These are phyloP conservation scores for Monosporascus ibericus DNA, from an alignment of 2,329 filamentous ascomycete species.

Conservation along the genomic window DNA sequence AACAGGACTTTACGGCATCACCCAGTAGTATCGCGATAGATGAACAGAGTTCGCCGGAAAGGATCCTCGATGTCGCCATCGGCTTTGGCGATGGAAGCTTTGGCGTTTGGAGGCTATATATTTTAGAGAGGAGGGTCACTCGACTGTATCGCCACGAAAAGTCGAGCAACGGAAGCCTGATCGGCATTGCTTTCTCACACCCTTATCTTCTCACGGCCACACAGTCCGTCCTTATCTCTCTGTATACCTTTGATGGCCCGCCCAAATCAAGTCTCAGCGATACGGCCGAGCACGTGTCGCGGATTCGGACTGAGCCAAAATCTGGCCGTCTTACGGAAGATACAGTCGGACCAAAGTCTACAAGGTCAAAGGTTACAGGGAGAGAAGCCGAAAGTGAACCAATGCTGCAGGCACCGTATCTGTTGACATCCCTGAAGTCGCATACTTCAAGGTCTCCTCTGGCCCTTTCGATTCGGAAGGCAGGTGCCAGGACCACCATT, in stretches of 20 bases:
- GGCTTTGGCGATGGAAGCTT: constrained; percentile 71
- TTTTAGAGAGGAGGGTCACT: constrained; percentile 35
- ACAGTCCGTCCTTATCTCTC: constrained; percentile 62
- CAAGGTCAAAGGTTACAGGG: too few relatives aligned
- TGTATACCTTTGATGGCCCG: constrained; percentile 59
- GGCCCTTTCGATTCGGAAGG: constrained; percentile 73
- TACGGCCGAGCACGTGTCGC: too few relatives aligned
- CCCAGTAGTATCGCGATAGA: constrained; percentile 66
- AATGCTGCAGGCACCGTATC: constrained; percentile 37
- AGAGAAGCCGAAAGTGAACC: constrained; percentile 4
- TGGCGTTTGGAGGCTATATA: constrained; percentile 58
- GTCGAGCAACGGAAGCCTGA: constrained; percentile 59
- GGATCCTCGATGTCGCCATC: constrained; percentile 53
- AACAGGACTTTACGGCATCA: constrained; percentile 15
- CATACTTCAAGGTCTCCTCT: constrained; percentile 73
- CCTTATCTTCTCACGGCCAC: constrained; percentile 80
- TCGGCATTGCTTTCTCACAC: constrained; percentile 63
- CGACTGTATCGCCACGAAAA: constrained; percentile 53
- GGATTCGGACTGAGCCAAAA: too few relatives aligned
- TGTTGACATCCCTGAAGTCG: constrained; percentile 75
- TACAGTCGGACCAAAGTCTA: too few relatives aligned
- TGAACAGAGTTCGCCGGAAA: constrained; percentile 35
- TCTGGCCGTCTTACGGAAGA: too few relatives aligned
- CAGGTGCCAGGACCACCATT: constrained; percentile 52
- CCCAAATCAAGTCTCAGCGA: background rate